Base-by-base conservation (phyloP, 208 protist species). In the Wallacemonas sp. region DNA sequence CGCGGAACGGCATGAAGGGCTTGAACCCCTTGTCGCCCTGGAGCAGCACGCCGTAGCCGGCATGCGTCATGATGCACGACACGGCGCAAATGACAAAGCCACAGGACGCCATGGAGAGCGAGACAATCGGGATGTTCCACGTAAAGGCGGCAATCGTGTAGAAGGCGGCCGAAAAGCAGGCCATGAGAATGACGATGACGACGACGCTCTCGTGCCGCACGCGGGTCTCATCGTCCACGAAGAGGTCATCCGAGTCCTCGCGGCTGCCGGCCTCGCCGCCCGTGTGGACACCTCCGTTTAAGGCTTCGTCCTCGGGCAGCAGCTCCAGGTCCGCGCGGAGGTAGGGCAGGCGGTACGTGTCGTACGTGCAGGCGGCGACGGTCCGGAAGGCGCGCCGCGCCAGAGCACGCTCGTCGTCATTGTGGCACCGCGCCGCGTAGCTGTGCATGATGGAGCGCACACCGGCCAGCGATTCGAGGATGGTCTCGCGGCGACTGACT, bases 1-100 rank as follows among this genome's bases (percentile, higher is more conserved):
- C 89, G 44, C 74, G 67, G 77, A 94, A 94, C 16, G 86, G 89
- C 84, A 92, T 92, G 50, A 92, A 91, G 23, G 76, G 65, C 25
- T 67, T 61, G 66, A 84, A 94, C 49, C 76, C 70, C 31, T 65
- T 74, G 23, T 67, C 10, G 18, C 74, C 57, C 44, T 92, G 70
- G 7, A 83, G 29, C 1, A 92, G 16, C n/a, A 69, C 41, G 29
- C 89, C 89, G 77, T 94, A 94, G 23, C 82, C 79, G 3, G 75
- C 79, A 72, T 94, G 86, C 22, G 82, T 61, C 48, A 68, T 73
- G 32, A 91, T 59, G 67, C 85, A 92, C 16, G 86, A 91, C 4
- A 69, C 66, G 7, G 84, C 92, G 57, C 72, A 84, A 2, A 91
- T 52, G 38, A 84, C 45, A 45, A 91, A 76, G 14, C 76, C 89